These are phyloP conservation scores for Elsinoe arachidis DNA, from an alignment of 2,329 filamentous ascomycete genomes.

Conservation along the genomic window DNA sequence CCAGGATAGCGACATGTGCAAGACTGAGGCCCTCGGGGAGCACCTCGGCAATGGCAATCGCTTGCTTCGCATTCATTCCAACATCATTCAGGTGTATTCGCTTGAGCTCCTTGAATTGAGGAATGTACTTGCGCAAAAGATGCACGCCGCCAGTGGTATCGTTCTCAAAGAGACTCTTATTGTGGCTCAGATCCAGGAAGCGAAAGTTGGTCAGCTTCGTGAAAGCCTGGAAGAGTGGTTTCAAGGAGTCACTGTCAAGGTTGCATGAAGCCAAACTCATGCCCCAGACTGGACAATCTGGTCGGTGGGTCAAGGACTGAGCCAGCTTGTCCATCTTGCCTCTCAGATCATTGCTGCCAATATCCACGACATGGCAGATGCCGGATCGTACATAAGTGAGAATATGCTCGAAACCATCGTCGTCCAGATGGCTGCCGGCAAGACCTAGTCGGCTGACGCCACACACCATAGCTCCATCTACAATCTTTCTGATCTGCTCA, in stretches of 20 bases:
- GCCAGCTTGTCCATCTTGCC: conserved; percentile 39
- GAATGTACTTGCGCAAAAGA: conserved; percentile 72
- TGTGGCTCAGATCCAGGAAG: conserved; percentile 89
- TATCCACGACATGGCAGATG: conserved; percentile 76
- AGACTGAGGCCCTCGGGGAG: conserved; percentile 73
- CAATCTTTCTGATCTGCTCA: conserved; percentile 61
- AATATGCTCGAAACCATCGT: conserved; percentile 66
- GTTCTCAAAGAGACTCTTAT: conserved; percentile 66
- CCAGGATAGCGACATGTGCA: conserved; percentile 77
- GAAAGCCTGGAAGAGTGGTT: conserved; percentile 65
- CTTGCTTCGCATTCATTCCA: conserved; percentile 74
- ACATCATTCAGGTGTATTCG: conserved; percentile 82
- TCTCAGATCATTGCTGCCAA: conserved; percentile 71
- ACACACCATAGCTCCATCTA: conserved; percentile 74
- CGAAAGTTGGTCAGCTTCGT: conserved; percentile 62
- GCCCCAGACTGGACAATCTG: conserved; percentile 57
- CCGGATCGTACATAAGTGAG: conserved; percentile 66
- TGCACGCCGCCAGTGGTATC: conserved; percentile 51
- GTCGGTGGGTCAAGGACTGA: conserved; percentile 39
- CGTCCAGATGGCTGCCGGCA: conserved; percentile 70
- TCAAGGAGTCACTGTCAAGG: conserved; percentile 62
- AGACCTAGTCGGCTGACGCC: conserved; percentile 72
- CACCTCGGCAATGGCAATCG: conserved; percentile 83
- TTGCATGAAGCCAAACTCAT: conserved; percentile 82
- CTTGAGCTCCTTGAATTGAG: conserved; percentile 67